A percentile compares a stretch with the other conserved stretches of the same genome.
phyloP scores from a whole-genome alignment of 176 grass and related monocot species.

The Oryza meridionalis region DNA sequence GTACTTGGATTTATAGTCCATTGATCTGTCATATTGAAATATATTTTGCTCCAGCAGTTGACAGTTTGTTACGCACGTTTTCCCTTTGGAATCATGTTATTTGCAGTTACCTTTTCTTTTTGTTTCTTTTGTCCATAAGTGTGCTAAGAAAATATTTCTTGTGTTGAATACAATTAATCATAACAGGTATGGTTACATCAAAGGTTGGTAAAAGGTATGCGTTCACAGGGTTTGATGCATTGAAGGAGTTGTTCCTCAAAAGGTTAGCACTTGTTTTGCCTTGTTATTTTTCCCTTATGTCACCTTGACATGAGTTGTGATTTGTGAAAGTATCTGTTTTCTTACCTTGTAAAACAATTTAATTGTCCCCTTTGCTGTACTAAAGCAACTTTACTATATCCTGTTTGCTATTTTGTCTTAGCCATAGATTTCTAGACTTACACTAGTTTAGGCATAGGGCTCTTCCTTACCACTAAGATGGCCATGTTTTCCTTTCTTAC shows the following conservation, averaged over 20 bases:
- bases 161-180: slow-evolving; percentile 22
- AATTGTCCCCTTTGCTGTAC: not conserved
- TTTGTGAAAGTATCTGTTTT: not conserved
- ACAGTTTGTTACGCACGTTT: slow-evolving; percentile 16
- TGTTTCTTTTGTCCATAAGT: not conserved
- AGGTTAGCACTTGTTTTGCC: slow-evolving; percentile 57
- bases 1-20: not conserved
- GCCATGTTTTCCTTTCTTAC: not conserved
- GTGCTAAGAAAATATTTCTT: slow-evolving; percentile 34
- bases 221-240: slow-evolving; percentile 90
- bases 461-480: not conserved
- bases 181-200: slow-evolving; percentile 93
- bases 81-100: not conserved
- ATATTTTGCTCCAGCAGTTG: slow-evolving; percentile 20
- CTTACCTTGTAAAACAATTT: slow-evolving; percentile 2
- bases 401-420: not conserved
- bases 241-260: slow-evolving; percentile 86
- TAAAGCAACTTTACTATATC: not conserved
- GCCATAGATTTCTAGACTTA: not conserved
- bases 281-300: not conserved
- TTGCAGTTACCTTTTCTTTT: slow-evolving; percentile 16
- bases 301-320: not conserved
- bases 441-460: not conserved
- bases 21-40: not conserved
- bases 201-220: slow-evolving; percentile 97